phyloP scores from a whole-genome alignment of 306 rosid species.

The Acacia acuminata region DNA sequence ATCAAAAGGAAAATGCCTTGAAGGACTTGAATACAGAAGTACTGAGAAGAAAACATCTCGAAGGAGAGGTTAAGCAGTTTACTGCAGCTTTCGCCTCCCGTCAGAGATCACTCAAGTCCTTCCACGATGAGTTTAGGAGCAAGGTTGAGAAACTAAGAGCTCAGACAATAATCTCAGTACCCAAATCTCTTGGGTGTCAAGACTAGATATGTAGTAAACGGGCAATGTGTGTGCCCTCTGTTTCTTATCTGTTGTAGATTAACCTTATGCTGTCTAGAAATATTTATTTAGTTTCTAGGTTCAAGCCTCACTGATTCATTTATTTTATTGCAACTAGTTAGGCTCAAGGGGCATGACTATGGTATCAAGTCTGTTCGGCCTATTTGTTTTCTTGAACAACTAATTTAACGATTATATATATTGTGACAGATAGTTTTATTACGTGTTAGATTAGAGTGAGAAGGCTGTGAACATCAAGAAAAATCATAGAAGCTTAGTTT shows the following conservation, averaged over 20 bases:
- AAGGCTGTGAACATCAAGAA: neutral
- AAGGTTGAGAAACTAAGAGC: slow-evolving; percentile 54
- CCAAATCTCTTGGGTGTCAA: slow-evolving; percentile 55
- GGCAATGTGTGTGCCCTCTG: slow-evolving; percentile 15
- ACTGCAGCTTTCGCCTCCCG: slow-evolving; percentile 63
- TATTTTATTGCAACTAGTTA: neutral
- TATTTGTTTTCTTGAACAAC: neutral
- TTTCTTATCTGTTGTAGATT: slow-evolving; percentile 24
- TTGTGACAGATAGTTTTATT: neutral
- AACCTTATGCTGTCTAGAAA: slow-evolving; percentile 5
- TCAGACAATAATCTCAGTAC: slow-evolving; percentile 43
- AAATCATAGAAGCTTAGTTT: neutral
- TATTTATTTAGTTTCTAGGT: slow-evolving; percentile 26
- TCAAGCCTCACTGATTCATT: neutral
- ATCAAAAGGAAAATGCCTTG: slow-evolving; percentile 65
- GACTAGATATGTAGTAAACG: slow-evolving; percentile 27
- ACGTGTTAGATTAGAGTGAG: neutral
- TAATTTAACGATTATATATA: neutral
- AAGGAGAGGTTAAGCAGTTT: slow-evolving; percentile 72
- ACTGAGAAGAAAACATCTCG: slow-evolving; percentile 73
- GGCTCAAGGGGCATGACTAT: neutral
- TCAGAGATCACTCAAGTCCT: slow-evolving; percentile 59
- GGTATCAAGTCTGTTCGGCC: neutral
- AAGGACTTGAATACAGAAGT: slow-evolving; percentile 61
- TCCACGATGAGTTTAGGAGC: slow-evolving; percentile 62